These are phyloP conservation scores for Globisporangium lucens DNA, from an alignment of 352 stramenopile genomes.

Conservation along the genomic window DNA sequence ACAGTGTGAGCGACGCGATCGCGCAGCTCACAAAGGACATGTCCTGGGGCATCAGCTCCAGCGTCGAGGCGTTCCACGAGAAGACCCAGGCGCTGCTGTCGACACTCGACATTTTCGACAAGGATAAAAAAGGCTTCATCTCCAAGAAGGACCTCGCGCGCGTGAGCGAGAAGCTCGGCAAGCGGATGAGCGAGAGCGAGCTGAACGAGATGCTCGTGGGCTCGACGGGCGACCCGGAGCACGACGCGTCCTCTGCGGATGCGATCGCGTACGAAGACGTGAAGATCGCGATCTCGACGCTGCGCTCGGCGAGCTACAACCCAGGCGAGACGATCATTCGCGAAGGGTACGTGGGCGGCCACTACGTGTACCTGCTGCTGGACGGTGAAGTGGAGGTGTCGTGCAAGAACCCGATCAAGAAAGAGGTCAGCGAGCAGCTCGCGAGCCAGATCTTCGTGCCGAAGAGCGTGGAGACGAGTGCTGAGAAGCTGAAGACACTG, in stretches of 20 bases:
- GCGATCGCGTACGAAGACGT: constrained; percentile 76
- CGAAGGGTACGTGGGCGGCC: constrained; percentile 59
- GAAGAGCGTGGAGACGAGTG: not conserved
- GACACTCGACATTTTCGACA: constrained; percentile 74
- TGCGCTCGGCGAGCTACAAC: constrained; percentile 63
- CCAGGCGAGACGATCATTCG: constrained; percentile 73
- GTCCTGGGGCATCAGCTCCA: constrained; percentile 73
- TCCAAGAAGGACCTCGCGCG: constrained; percentile 71
- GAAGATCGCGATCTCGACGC: constrained; percentile 78
- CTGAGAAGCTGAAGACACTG: not conserved
- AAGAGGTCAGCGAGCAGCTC: constrained; percentile 15
- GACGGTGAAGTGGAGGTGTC: constrained; percentile 78
- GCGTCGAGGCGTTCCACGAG: constrained; percentile 54
- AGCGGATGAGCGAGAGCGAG: constrained; percentile 67
- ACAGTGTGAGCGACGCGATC: constrained; percentile 21
- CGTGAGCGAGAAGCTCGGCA: constrained; percentile 69
- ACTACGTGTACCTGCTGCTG: constrained; percentile 76
- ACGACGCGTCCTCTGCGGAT: constrained; percentile 44
- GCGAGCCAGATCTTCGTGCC: constrained; percentile 16
- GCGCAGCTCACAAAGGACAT: constrained; percentile 43
- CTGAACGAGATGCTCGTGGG: constrained; percentile 84
- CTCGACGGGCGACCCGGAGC: constrained; percentile 66
- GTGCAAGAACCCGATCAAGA: constrained; percentile 70
- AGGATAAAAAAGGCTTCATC: constrained; percentile 80
- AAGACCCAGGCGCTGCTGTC: constrained; percentile 69